These are phyloP conservation scores for Selaginella moellendorffii DNA, from an alignment of 75 land plant species.

Conservation along the genomic window DNA sequence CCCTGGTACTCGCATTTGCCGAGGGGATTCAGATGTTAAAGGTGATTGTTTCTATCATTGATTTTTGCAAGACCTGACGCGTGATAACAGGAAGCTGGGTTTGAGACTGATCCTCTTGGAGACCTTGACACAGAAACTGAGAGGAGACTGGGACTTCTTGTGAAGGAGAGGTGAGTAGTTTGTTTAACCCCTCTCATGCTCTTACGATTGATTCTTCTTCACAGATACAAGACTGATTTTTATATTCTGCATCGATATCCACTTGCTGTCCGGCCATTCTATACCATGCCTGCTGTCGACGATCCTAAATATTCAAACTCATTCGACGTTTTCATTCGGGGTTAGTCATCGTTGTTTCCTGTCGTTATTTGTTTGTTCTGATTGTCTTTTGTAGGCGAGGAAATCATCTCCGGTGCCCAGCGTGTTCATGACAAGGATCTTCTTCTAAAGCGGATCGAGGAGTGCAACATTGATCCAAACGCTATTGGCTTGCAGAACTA, in stretches of 20 bases:
- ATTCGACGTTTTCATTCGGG: conserved; percentile 94
- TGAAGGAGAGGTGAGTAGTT: conserved; percentile 51
- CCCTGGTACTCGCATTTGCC: too few species aligned
- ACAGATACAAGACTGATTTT: conserved; percentile 81
- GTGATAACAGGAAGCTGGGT: conserved; percentile 87
- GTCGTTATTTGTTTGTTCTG: background rate
- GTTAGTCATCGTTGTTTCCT: too few species aligned
- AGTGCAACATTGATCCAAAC: conserved; percentile 59
- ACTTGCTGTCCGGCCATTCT: conserved; percentile 77
- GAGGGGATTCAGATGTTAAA: too few species aligned
- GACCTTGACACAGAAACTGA: conserved; percentile 81
- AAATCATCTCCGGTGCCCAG: conserved; percentile 87
- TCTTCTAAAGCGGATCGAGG: conserved; percentile 36
- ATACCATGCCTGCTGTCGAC: conserved; percentile 81
- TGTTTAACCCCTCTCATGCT: background rate
- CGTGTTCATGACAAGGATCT: conserved; percentile 68
- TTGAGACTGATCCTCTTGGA: conserved; percentile 67
- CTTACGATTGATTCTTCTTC: background rate
- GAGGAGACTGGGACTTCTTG: conserved; percentile 59
- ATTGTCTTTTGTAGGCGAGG: conserved; percentile 47
- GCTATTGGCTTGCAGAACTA: conserved; percentile 67
- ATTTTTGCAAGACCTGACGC: too few species aligned
- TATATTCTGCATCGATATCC: conserved; percentile 91
- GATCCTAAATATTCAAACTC: conserved; percentile 63
- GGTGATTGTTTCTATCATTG: too few species aligned